phyloP scores from a whole-genome alignment of 78 protist species.

The Pigoraptor vietnamica region DNA sequence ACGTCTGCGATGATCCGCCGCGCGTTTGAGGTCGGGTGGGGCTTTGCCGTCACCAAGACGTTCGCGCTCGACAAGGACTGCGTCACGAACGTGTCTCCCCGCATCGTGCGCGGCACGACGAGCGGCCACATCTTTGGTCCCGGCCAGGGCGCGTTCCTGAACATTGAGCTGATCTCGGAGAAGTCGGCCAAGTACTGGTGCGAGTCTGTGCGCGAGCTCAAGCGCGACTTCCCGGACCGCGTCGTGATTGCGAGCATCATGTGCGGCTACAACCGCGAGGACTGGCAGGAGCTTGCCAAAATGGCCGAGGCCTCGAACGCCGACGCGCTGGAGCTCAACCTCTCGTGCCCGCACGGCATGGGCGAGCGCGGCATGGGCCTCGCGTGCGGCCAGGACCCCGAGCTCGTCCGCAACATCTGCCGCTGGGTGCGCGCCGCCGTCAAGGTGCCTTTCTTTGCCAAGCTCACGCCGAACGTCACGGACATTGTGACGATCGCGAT shows the following conservation, averaged over 20 bases:
- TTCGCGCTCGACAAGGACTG: constrained; percentile 74
- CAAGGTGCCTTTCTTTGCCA: constrained; percentile 88
- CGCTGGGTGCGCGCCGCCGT: constrained; percentile 74
- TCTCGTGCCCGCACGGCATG: constrained; percentile 97
- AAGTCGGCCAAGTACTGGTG: constrained; percentile 91
- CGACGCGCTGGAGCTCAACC: constrained; percentile 87
- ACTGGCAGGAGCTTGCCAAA: constrained; percentile 82
- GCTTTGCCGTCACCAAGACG: constrained; percentile 96
- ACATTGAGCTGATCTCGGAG: constrained; percentile 93
- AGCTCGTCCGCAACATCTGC: constrained; percentile 76
- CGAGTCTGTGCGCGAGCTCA: constrained; percentile 70
- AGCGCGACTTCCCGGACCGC: constrained; percentile 79
- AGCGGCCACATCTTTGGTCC: constrained; percentile 76
- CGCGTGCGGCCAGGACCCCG: constrained; percentile 90
- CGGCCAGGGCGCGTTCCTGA: constrained; percentile 86
- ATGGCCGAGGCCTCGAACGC: constrained; percentile 75
- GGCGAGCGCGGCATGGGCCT: constrained; percentile 91
- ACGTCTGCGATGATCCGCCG: constrained; percentile 81
- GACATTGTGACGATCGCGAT: constrained; percentile 71
- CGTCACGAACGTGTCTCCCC: constrained; percentile 83
- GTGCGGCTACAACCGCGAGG: constrained; percentile 78
- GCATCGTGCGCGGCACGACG: constrained; percentile 78
- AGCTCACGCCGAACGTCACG: constrained; percentile 94
- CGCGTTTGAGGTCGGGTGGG: constrained; percentile 96
- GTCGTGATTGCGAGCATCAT: constrained; percentile 82